A percentile compares a stretch with the other conserved stretches of the same genome.
phyloP scores from a whole-genome alignment of 106 monocot species.

The Acanthochlamys bracteata region DNA sequence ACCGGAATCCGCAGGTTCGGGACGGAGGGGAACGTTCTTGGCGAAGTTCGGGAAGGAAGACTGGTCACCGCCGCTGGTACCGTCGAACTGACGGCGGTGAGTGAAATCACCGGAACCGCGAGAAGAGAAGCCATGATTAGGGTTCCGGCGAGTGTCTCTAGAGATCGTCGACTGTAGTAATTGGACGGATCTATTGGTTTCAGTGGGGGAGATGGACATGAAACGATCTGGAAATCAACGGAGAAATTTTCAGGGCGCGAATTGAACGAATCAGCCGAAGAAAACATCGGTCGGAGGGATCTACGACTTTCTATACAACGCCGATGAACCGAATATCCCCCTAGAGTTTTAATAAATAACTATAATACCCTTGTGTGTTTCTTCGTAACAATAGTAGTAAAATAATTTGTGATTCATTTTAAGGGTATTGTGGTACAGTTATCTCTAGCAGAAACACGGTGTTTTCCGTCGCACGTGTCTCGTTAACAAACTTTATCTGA shows the following conservation, averaged over 20 bases:
- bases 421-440: neutral
- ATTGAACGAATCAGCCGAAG: neutral
- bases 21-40: too few species aligned
- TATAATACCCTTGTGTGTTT: neutral
- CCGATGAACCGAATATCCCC: neutral
- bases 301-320: neutral
- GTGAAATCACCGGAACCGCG: neutral
- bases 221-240: slow-evolving; percentile 10
- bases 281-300: neutral
- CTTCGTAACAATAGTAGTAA: neutral
- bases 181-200: slow-evolving; percentile 26
- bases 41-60: neutral
- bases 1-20: neutral
- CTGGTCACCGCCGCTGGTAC: neutral
- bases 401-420: too few species aligned
- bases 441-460: too few species aligned
- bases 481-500: too few species aligned
- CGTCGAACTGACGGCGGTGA: neutral
- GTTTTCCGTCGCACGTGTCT: too few species aligned
- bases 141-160: slow-evolving; percentile 15
- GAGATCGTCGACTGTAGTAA: slow-evolving; percentile 3
- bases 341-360: neutral
- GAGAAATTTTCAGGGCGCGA: neutral
- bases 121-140: slow-evolving; percentile 31
- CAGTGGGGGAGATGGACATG: slow-evolving; percentile 87